These are phyloP conservation scores for Pleurotus tuoliensis DNA, from an alignment of 768 basidiomycete genomes.

Conservation along the genomic window DNA sequence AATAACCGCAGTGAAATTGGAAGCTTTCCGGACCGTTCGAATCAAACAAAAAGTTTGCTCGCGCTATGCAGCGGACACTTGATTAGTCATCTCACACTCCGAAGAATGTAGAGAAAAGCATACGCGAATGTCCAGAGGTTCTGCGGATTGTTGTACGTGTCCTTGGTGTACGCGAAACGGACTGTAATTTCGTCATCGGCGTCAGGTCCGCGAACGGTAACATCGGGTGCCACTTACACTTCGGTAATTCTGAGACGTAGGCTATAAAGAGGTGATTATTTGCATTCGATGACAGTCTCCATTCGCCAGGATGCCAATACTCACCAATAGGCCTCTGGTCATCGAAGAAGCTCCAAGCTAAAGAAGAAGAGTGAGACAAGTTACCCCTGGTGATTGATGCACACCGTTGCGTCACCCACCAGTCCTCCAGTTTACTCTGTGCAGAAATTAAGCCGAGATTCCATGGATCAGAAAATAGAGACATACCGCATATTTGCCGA, in stretches of 20 bases:
- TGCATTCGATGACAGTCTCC: background rate
- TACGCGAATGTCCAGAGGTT: conserved; percentile 58
- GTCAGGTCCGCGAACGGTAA: background rate
- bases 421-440: conserved; percentile 45
- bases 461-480: background rate
- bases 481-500: conserved; percentile 42
- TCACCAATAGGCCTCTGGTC: conserved; percentile 38
- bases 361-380: background rate
- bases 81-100: background rate
- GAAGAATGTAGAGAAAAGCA: conserved; percentile 14
- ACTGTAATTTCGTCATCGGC: conserved; percentile 25
- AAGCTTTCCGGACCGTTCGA: background rate
- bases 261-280: conserved; percentile 20
- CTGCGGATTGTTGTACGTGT: conserved; percentile 63
- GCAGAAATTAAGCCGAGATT: background rate
- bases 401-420: conserved; percentile 22
- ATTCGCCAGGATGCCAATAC: background rate
- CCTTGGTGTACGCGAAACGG: conserved; percentile 57
- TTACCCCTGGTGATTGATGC: background rate
- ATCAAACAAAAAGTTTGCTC: conserved; percentile 10
- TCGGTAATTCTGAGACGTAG: conserved; percentile 38
- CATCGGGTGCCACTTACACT: conserved; percentile 18
- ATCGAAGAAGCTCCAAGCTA: conserved; percentile 42
- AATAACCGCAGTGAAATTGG: background rate
- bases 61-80: background rate